Percentiles rank a stretch among this genome's conserved stretches.
Evolutionary conservation across 192 early-diverging fungal genomes (phyloP).

Genomic region (Piromyces sp.): DNA sequence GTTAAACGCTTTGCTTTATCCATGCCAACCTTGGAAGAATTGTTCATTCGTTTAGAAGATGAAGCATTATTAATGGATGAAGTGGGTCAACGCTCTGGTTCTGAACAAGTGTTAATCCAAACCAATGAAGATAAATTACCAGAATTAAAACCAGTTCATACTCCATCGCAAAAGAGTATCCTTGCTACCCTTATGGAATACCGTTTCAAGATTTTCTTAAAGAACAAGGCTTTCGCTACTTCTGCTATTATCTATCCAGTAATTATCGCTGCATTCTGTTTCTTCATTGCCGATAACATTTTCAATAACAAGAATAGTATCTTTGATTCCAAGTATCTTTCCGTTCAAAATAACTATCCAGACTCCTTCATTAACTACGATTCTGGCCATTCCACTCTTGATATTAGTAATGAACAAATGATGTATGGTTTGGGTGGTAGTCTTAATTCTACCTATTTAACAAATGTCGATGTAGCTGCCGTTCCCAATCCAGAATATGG

Average conservation of each 20-base stretch:
- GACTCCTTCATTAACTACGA: background rate
- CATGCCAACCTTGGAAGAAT: background rate
- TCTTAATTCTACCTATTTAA: background rate
- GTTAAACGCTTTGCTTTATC: background rate
- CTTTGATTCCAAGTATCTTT: background rate
- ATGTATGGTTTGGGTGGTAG: background rate
- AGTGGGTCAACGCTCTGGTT: background rate
- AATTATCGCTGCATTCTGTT: background rate
- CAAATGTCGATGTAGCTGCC: background rate
- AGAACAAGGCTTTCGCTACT: background rate
- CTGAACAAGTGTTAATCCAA: background rate
- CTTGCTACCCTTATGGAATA: background rate
- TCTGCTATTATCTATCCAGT: background rate
- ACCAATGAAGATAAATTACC: background rate
- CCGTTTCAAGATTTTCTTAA: background rate
- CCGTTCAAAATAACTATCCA: background rate
- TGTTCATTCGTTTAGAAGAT: background rate
- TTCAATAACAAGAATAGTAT: background rate
- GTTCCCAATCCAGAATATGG: background rate
- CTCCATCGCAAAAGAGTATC: background rate
- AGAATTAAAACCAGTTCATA: background rate
- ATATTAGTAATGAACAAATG: background rate
- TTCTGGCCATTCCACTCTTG: background rate
- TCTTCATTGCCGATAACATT: background rate
- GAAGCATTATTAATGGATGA: too few relatives aligned